Evolutionary conservation across 2,329 filamentous ascomycete genomes (phyloP), one percentile per base, ranked within the genome.

Genomic region (Fusarium metavorans): DNA sequence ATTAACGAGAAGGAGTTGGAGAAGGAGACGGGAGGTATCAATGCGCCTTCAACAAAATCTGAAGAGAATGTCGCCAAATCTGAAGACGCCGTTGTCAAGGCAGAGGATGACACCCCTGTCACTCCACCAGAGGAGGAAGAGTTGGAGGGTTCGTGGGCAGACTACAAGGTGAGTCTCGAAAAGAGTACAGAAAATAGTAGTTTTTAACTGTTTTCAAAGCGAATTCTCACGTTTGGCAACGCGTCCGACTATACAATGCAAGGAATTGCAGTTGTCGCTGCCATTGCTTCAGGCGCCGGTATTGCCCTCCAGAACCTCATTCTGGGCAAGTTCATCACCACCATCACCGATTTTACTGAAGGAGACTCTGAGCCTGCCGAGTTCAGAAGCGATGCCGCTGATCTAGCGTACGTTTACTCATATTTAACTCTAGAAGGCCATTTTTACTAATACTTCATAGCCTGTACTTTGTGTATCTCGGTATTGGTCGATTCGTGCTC

Each of bases 381-480:
- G 13, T 82, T 84, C 30, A 80, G 80, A 4, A 68, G 67, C 18
- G 81, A 83, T 14, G 77, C 77, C 34, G 76, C 76, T n/a, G 76
- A 77, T 23, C 72, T 82, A 34, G 81, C 82, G 82, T 83, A 63
- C 66, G 81, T 89, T 61, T 75, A 77, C 11, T 58, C 10, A 18
- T 13, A 3, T 50, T 25, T 1, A 16, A 18, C 43, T 48, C 3
- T 1, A 16, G 43, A 32, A 4, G 11, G 13, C 16, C 82, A 83
- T 5, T 88, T 50, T 74, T 69, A 14, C 70, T 77, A 25, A 75
- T 32, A 8, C 11, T 27, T 4, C 16, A 23, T 27, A 87, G 86
- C 0, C 80, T 91, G 7, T 91, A 88, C 77, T 90, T 91, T 73
- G 83, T 91, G 30, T 91, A 90, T 70, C 82, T 91, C 14, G 90